Base-by-base conservation (phyloP, 2,329 filamentous ascomycete species). In the Kalaharituber pfeilii region DNA sequence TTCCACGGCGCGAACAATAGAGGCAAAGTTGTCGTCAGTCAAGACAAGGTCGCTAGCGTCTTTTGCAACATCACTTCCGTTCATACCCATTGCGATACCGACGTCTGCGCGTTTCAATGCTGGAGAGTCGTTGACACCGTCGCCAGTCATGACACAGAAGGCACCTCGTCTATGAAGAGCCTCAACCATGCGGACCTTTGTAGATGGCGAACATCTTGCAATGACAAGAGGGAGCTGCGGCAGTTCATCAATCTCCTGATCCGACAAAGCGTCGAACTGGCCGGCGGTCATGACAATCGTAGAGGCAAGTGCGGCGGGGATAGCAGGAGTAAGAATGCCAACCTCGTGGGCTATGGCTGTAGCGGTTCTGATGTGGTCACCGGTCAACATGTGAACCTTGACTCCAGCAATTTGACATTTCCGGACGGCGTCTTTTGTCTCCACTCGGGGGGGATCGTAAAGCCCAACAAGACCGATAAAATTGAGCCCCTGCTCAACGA, bases 21-120 rank as follows among this genome's bases (percentile, higher is more conserved):
- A 86, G 9, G 86, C 84, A 65, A 93, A 93, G 69, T 93, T 88
- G 67, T 91, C 86, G 65, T 91, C 85, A 0, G 84, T 87, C 39
- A 94, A 72, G 30, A 93, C 84, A 75, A 94, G 91, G 64, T 93
- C 86, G 1, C 84, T 82, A 2, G 86, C 86, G 68, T 91, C 81
- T 63, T 84, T 85, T 58, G 82, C 81, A 8, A 86, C 81, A 64
- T 85, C 82, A 45, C 78, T 82, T 15, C 82, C 82, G 42, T 79
- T 73, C 58, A 78, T 71, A 49, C 81, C 81, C 81, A 85, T 86
- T 59, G 81, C 81, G 60, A 86, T 85, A 63, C 82, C 82, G 15
- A 86, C 81, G 62, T 86, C 81, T 4, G 82, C 79, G 61, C 80
- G 76, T 65, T 83, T 83, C 25, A 86, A 72, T 0, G 81, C 81